A percentile compares a stretch with the other conserved stretches of the same genome.
phyloP scores from a whole-genome alignment of 2,329 filamentous ascomycete genomes.

The Didymella keratinophila region DNA sequence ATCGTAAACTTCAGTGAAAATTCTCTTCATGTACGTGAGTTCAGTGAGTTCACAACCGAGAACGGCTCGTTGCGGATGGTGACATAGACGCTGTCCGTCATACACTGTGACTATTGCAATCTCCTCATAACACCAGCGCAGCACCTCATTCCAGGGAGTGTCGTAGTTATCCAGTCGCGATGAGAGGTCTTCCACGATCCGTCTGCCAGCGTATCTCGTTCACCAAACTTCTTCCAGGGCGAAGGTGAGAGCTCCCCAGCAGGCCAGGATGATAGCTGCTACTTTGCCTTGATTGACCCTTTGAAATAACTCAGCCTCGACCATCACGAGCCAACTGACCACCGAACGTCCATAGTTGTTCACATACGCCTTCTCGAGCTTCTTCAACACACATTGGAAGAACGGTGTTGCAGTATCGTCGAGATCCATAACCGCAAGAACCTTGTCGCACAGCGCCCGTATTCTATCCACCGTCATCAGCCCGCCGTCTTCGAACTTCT shows the following conservation, averaged over 20 bases:
- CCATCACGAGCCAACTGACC: neutral
- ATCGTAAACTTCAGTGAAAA: no score
- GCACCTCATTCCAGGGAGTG: neutral
- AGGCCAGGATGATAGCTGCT: neutral
- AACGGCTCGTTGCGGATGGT: no score
- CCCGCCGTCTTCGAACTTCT: neutral
- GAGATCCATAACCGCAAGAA: neutral
- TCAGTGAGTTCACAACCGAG: no score
- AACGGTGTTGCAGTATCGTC: neutral
- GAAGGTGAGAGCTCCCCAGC: neutral
- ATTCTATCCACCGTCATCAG: neutral
- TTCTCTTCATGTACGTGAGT: no score
- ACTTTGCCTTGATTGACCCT: neutral
- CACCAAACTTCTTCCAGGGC: neutral
- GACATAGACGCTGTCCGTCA: no score
- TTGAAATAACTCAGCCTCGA: neutral
- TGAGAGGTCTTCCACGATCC: neutral
- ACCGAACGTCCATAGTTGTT: neutral
- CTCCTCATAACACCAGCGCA: neutral
- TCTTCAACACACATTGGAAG: neutral
- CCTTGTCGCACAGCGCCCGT: neutral
- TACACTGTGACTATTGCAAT: no score
- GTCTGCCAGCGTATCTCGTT: neutral
- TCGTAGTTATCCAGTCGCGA: neutral
- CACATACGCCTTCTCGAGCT: neutral